Evolutionary conservation across 2,329 filamentous ascomycete species (phyloP), one percentile per base, ranked within the genome.

Genomic region (Beauveria sp.): DNA sequence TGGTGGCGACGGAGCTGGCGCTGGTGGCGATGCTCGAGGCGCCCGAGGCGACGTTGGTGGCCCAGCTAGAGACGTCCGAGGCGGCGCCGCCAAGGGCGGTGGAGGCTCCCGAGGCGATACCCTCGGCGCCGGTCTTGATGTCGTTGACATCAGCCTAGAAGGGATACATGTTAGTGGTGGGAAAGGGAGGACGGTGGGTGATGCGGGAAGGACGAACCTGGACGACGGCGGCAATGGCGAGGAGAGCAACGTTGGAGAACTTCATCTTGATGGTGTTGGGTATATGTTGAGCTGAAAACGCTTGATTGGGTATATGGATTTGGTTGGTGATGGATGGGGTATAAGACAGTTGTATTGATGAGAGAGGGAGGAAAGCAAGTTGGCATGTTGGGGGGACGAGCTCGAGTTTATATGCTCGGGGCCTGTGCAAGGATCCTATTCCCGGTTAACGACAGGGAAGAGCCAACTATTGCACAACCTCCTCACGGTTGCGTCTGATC

Each of bases 201-300:
- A 10, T 10, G 28, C 14, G 5, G 22, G 20, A 14, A 7, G 24
- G 22, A 66, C 64, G 40, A 67, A 73, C 72, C 66, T 72, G 64
- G 63, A 67, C 70, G 47, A 68, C 63, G 61, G 72, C 70, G 55
- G 69, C 69, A 50, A 75, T 65, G 64, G 70, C 67, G 60, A 73
- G 63, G 63, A 74, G 49, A 59, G 70, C 66, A 65, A 67, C 50
- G 50, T 46, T 67, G 67, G 72, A 69, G 71, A 74, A 72, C 72
- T 75, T 75, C 75, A 77, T 67, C 24, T 54, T 76, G 61, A 49
- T 68, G 68, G 62, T 58, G 63, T 60, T 63, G 40, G n/a, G 54
- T 57, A n/a, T 58, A 22, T 43, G 24, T 18, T 12, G 28, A 38
- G 26, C 26, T 56, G 60, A 22, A 34, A 12, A 34, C 30, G 30